Conservation (phyloP, 2,329 filamentous ascomycete species). For the Penicillium thymicola region DNA sequence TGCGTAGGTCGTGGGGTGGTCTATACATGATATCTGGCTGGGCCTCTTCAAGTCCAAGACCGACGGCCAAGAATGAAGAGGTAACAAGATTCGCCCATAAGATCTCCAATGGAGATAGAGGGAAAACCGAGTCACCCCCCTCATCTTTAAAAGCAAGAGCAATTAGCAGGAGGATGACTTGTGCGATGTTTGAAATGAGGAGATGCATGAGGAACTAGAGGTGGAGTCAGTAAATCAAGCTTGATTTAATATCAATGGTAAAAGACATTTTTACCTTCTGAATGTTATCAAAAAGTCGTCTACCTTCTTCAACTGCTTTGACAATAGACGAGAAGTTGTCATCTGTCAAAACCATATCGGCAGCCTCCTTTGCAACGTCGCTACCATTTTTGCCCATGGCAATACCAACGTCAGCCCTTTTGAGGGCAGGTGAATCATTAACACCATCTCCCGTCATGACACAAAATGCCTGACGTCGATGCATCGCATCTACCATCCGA, state of each 20-base stretch:
- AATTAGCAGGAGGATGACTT: constrained; percentile 75
- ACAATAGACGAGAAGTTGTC: constrained; percentile 88
- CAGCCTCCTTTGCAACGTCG: constrained; percentile 79
- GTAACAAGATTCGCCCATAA: constrained; percentile 93
- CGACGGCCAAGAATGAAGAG: constrained; percentile 80
- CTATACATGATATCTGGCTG: constrained; percentile 74
- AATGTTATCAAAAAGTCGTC: constrained; percentile 84
- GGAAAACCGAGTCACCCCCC: constrained; percentile 72
- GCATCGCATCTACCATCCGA: constrained; percentile 84
- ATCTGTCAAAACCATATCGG: constrained; percentile 61
- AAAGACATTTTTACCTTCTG: constrained; percentile 54
- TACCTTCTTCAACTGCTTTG: constrained; percentile 75
- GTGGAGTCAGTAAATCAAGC: not conserved
- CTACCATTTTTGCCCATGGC: constrained; percentile 83
- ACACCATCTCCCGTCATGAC: constrained; percentile 90
- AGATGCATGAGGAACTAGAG: constrained; percentile 68
- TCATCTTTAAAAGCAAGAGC: constrained; percentile 76
- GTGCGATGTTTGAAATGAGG: constrained; percentile 76
- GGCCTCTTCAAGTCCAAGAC: constrained; percentile 74
- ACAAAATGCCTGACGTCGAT: constrained; percentile 70
- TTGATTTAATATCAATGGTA: constrained; percentile 28
- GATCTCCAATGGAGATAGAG: constrained; percentile 78
- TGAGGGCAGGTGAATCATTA: constrained; percentile 79
- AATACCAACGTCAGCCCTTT: constrained; percentile 79
- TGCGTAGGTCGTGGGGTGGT: constrained; percentile 63